phyloP scores from a whole-genome alignment of 257 asterid species.

The Nicotiana tomentosiformis region DNA sequence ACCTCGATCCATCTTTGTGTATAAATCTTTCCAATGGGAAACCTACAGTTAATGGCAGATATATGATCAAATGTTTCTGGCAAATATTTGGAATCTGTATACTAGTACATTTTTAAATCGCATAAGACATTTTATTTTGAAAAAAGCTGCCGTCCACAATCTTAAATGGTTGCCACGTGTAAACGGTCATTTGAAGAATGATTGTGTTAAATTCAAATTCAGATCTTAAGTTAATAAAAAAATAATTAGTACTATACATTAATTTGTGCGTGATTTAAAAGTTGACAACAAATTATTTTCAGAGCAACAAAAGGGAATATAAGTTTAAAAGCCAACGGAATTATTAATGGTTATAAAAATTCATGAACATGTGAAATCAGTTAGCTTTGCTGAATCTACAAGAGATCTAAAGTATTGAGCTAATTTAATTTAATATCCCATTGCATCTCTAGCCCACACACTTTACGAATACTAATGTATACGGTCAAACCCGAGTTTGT shows the following conservation, averaged over 20 bases:
- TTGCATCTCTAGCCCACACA: background rate
- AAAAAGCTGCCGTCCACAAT: background rate
- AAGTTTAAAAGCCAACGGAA: background rate
- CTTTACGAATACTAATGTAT: background rate
- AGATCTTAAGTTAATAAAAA: background rate
- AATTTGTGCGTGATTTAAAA: background rate
- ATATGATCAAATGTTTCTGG: background rate
- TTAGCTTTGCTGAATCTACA: background rate
- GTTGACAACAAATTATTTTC: background rate
- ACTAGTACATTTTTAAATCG: too few species aligned
- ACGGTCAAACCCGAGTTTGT: too few species aligned
- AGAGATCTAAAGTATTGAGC: background rate
- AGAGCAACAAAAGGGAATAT: background rate
- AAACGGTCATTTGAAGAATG: slow-evolving; percentile 11
- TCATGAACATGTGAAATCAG: background rate
- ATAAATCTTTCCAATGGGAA: background rate
- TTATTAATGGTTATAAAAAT: background rate
- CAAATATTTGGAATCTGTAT: background rate
- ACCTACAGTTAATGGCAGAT: background rate
- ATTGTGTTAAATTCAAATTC: slow-evolving; percentile 7
- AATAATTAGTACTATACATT: background rate
- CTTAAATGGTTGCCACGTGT: background rate
- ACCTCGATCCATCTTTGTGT: background rate
- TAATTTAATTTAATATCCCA: background rate
- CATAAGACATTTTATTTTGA: too few species aligned